These are phyloP conservation scores for Hansenula lynferdii DNA, from an alignment of 1,139 yeast genomes.

Conservation along the genomic window DNA sequence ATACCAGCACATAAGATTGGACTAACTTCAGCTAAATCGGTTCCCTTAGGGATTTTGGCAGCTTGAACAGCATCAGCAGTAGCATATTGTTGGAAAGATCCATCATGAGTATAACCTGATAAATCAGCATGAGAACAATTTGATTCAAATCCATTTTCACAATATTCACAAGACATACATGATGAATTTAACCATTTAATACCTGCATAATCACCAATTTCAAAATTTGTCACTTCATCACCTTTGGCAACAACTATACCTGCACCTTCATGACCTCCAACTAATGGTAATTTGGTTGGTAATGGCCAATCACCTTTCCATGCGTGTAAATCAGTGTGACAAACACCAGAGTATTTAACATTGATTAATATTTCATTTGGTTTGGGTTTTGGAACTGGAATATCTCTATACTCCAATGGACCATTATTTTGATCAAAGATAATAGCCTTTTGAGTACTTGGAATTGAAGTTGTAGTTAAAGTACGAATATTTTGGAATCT, in stretches of 20 bases:
- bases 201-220: constrained; percentile 76
- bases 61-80: constrained; percentile 87
- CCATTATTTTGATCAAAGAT: constrained; percentile 62
- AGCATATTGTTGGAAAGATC: constrained; percentile 81
- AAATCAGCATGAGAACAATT: constrained; percentile 65
- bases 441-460: constrained; percentile 61
- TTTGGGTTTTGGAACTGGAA: constrained; percentile 59
- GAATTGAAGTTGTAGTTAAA: constrained; percentile 30
- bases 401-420: constrained; percentile 54
- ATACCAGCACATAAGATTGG: constrained; percentile 84
- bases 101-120: constrained; percentile 79
- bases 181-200: constrained; percentile 71
- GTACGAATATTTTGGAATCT: constrained; percentile 11
- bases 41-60: constrained; percentile 65
- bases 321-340: constrained; percentile 68
- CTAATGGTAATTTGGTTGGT: constrained; percentile 59
- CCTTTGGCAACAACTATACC: constrained; percentile 78
- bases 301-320: constrained; percentile 75
- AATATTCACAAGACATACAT: constrained; percentile 69
- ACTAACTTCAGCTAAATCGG: constrained; percentile 69
- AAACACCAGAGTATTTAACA: constrained; percentile 62
- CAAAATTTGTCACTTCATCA: constrained; percentile 60
- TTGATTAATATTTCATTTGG: constrained; percentile 57
- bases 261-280: constrained; percentile 88
- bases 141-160: constrained; percentile 64